Evolutionary conservation across 164 flowering plant genomes (phyloP), one percentile per base, ranked within the genome.

Genomic region (Chimonanthus praecox): DNA sequence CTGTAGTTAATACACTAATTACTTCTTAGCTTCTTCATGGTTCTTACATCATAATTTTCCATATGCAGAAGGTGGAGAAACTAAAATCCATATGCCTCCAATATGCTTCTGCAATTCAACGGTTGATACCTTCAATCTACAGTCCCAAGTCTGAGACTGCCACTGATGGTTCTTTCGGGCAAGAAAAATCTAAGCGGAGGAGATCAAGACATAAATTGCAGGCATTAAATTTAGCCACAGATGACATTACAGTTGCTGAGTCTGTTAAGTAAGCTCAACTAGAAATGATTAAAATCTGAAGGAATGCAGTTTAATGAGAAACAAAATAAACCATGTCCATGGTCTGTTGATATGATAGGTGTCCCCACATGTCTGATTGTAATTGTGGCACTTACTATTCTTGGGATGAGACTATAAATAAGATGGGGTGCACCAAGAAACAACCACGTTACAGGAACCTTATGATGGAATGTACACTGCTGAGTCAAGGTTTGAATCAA

Each of bases 21-120:
- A 10, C 46, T 65, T 65, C 4, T 8, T 33, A 10, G 46, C 67
- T 64, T 21, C 43, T 69, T 58, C 64, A 3, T 67, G 62, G 47
- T 78, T 73, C 77, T 78, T 51, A 77, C 74, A 4, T 49, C 4
- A 18, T 18, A 4, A 46, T 66, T 74, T 47, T 74, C 11, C 10
- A 46, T 60, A 49, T 83, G 87, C 93, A 94, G 98, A 92, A 90
- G 78, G 88, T 94, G 86, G 98, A 96, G 86, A 94, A 66, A 83
- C 77, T 94, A 81, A 90, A 94, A 77, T 80, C 81, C 43, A 81
- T 92, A 74, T 94, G 97, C 83, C 93, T 94, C 63, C 97, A 92
- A 71, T 94, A 94, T 83, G 95, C 97, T 33, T 91, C 94, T 64
- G 95, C 95, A 68, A 83, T 87, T 48, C 97, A 87, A 74, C 87